These are phyloP conservation scores for Ophiostoma triangulosporum DNA, from an alignment of 2,329 filamentous ascomycete species.

Conservation along the genomic window DNA sequence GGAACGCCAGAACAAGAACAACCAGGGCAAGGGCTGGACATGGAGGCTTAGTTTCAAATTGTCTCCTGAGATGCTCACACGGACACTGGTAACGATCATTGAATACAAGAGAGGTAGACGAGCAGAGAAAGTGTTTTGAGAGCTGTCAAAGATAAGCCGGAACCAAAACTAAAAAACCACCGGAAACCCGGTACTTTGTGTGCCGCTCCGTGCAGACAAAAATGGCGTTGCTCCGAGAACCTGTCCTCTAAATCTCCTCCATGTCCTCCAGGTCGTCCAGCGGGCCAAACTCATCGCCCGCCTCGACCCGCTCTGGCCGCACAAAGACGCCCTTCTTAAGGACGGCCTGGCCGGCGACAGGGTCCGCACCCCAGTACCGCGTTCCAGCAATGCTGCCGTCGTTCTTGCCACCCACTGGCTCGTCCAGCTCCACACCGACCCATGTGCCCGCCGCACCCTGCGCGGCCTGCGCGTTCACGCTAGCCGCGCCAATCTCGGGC, in stretches of 20 bases:
- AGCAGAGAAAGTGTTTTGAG: too few species aligned
- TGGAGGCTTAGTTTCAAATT: too few species aligned
- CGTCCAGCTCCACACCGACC: constrained; percentile 64
- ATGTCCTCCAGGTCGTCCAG: constrained; percentile 65
- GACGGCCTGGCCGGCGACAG: constrained; percentile 20
- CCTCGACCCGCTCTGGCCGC: constrained; percentile 62
- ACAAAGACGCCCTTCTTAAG: constrained; percentile 69
- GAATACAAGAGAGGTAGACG: too few species aligned
- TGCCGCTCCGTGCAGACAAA: too few species aligned
- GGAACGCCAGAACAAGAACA: too few species aligned
- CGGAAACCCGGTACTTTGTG: too few species aligned
- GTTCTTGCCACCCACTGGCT: constrained; percentile 73
- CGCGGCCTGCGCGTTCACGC: neutral
- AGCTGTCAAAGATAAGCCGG: too few species aligned
- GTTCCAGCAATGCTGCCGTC: constrained; percentile 51
- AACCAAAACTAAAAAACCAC: too few species aligned
- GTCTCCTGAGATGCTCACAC: too few species aligned
- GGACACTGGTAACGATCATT: too few species aligned
- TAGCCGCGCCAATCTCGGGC: constrained; percentile 42
- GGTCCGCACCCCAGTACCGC: constrained; percentile 56
- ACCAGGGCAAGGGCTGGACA: too few species aligned
- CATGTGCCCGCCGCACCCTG: constrained; percentile 38
- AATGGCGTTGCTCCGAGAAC: too few species aligned
- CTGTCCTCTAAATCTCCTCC: constrained; percentile 55
- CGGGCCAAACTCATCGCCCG: constrained; percentile 52